Percentiles rank a stretch among this genome's conserved stretches.
Evolutionary conservation across 805 yeast genomes (phyloP).

Genomic region (Lipomyces lipofer): DNA sequence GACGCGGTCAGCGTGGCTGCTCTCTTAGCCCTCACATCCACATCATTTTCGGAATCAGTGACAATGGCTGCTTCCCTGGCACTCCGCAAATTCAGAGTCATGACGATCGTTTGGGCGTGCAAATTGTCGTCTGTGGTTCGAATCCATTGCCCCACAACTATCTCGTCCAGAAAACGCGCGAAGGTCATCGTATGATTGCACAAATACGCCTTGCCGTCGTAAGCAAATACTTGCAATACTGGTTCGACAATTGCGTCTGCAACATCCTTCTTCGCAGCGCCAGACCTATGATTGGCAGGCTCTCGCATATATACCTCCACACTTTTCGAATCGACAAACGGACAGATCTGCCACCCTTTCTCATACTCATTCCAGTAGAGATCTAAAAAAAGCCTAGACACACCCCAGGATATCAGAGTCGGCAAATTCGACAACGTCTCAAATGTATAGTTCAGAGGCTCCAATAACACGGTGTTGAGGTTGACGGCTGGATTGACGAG

Average conservation of each 20-base stretch:
- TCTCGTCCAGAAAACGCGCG: slow-evolving; percentile 6
- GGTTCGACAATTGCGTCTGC: not conserved
- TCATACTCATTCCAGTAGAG: slow-evolving; percentile 52
- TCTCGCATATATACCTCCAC: too few species aligned
- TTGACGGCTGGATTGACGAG: slow-evolving; percentile 40
- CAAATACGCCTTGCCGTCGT: not conserved
- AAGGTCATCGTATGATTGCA: slow-evolving; percentile 17
- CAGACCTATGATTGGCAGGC: slow-evolving; percentile 1
- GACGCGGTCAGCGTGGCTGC: not conserved
- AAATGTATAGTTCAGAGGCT: slow-evolving; percentile 37
- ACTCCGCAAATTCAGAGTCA: slow-evolving; percentile 21
- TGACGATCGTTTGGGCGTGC: slow-evolving; percentile 8
- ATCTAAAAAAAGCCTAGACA: slow-evolving; percentile 45
- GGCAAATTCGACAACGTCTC: slow-evolving; percentile 33
- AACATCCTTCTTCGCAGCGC: not conserved
- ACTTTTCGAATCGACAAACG: slow-evolving; percentile 36
- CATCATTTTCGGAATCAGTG: not conserved
- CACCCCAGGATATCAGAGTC: slow-evolving; percentile 41
- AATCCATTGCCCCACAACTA: slow-evolving; percentile 17
- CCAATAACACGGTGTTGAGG: slow-evolving; percentile 38
- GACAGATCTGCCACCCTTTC: slow-evolving; percentile 56
- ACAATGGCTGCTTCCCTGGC: not conserved
- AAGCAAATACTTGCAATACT: slow-evolving; percentile 1
- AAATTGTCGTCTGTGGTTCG: slow-evolving; percentile 20
- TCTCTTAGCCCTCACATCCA: not conserved